Conservation (phyloP, 2,329 filamentous ascomycete species). For the Clarireedia monteithiana region DNA sequence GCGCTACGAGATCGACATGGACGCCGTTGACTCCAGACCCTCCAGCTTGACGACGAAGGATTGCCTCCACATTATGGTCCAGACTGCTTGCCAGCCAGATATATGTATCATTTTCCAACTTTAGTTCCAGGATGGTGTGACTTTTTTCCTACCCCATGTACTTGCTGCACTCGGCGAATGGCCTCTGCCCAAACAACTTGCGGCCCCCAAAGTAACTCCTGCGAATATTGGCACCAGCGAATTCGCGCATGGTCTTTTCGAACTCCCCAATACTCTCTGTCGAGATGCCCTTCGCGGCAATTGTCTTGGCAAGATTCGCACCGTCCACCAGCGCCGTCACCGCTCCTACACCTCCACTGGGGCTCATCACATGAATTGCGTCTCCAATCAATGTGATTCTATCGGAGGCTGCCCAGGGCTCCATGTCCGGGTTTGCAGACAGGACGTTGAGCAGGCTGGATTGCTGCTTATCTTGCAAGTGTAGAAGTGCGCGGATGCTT, state of each 20-base stretch:
- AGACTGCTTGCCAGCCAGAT: too few relatives aligned
- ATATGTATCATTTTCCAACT: too few relatives aligned
- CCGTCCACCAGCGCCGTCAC: slow-evolving; percentile 17
- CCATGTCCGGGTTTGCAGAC: slow-evolving; percentile 11
- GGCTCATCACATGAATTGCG: slow-evolving; percentile 30
- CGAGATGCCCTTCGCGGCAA: slow-evolving; percentile 2
- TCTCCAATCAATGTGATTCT: slow-evolving; percentile 28
- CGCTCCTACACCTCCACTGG: slow-evolving; percentile 17
- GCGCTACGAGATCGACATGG: too few relatives aligned
- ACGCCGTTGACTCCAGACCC: too few relatives aligned
- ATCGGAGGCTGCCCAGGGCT: slow-evolving; percentile 11
- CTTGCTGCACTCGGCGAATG: too few relatives aligned
- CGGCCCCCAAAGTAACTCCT: neutral
- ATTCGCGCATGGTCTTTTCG: neutral
- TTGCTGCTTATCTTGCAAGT: slow-evolving; percentile 9
- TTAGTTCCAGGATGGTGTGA: too few relatives aligned
- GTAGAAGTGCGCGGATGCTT: slow-evolving; percentile 4
- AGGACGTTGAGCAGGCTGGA: slow-evolving; percentile 5
- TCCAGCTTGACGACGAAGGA: too few relatives aligned
- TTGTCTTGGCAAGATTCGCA: neutral
- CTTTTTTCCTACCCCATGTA: too few relatives aligned
- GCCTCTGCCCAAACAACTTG: neutral
- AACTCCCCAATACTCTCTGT: neutral
- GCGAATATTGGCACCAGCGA: neutral
- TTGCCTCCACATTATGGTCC: too few relatives aligned